A percentile compares a stretch with the other conserved stretches of the same genome.
These are phyloP conservation scores for Verticillium isaacii DNA, from an alignment of 2,329 filamentous ascomycete species.

Conservation along the genomic window DNA sequence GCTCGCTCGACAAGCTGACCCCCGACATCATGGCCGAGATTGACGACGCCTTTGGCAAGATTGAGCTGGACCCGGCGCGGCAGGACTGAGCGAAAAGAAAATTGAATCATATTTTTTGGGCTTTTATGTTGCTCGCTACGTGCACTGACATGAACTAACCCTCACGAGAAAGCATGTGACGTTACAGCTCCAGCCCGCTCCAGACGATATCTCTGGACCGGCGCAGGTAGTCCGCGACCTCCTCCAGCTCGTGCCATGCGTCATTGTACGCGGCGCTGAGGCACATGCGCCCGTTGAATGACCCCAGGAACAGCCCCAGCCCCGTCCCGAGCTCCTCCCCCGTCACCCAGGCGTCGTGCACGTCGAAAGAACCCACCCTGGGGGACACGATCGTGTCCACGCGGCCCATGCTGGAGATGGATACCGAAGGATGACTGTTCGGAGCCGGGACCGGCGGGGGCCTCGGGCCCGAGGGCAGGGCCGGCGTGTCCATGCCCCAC, in stretches of 20 bases:
- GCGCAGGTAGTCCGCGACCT: slow-evolving; percentile 16
- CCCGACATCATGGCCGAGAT: slow-evolving; percentile 46
- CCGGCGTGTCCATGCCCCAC: neutral
- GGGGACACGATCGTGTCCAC: slow-evolving; percentile 28
- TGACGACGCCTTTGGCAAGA: slow-evolving; percentile 30
- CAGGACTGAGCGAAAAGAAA: slow-evolving; percentile 6
- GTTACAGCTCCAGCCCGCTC: neutral
- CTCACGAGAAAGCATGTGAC: neutral
- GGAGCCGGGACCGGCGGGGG: slow-evolving; percentile 18
- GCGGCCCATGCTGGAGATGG: slow-evolving; percentile 27
- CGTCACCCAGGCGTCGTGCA: slow-evolving; percentile 35
- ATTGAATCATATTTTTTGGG: neutral
- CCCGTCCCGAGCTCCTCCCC: slow-evolving; percentile 37
- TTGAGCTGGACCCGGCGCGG: slow-evolving; percentile 13
- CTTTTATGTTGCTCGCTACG: no score
- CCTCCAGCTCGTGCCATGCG: slow-evolving; percentile 29
- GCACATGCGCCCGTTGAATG: slow-evolving; percentile 26
- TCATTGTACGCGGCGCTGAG: slow-evolving; percentile 37
- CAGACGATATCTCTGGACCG: slow-evolving; percentile 6
- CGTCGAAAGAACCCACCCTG: slow-evolving; percentile 18
- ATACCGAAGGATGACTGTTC: slow-evolving; percentile 19
- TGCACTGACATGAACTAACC: no score
- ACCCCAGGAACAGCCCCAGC: slow-evolving; percentile 33
- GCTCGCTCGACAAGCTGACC: slow-evolving; percentile 42
- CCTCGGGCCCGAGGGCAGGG: slow-evolving; percentile 7